Percentiles rank a stretch among this genome's conserved stretches.
phyloP scores from a whole-genome alignment of 257 asterid genomes.

The Anisodus acutangulus region DNA sequence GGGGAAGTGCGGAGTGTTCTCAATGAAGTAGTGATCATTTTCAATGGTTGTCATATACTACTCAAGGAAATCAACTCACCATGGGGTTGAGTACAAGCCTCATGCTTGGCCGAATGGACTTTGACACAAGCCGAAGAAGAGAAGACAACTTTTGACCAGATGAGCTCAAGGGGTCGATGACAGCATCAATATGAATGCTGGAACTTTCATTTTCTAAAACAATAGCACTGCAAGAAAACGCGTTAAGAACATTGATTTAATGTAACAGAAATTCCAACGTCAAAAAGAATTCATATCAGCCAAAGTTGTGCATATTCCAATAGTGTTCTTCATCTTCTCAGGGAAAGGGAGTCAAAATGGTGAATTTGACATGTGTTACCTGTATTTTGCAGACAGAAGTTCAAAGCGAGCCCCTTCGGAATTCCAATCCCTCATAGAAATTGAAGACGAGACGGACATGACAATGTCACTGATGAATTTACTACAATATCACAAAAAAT shows the following conservation, averaged over 20 bases:
- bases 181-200: slow-evolving; percentile 95
- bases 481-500: slow-evolving; percentile 51
- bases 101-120: slow-evolving; percentile 86
- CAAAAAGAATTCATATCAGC: not conserved
- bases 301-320: not conserved
- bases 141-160: slow-evolving; percentile 95
- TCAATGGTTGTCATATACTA: not conserved
- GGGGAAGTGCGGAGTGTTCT: not conserved
- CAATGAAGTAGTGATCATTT: slow-evolving; percentile 1
- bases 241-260: slow-evolving; percentile 34
- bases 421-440: slow-evolving; percentile 74
- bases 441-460: slow-evolving; percentile 89
- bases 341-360: not conserved
- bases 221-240: slow-evolving; percentile 77
- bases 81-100: slow-evolving; percentile 94
- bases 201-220: slow-evolving; percentile 68
- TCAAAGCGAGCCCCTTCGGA: slow-evolving; percentile 97
- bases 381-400: slow-evolving; percentile 76
- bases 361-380: slow-evolving; percentile 48
- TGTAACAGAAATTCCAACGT: not conserved
- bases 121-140: slow-evolving; percentile 80
- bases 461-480: slow-evolving; percentile 87
- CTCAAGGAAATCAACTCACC: slow-evolving; percentile 52
- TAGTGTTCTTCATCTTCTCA: not conserved
- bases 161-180: slow-evolving; percentile 94